Percentiles rank a stretch among this genome's conserved stretches.
These are phyloP conservation scores for Pisolithus sp. DNA, from an alignment of 768 basidiomycete species.

Conservation along the genomic window DNA sequence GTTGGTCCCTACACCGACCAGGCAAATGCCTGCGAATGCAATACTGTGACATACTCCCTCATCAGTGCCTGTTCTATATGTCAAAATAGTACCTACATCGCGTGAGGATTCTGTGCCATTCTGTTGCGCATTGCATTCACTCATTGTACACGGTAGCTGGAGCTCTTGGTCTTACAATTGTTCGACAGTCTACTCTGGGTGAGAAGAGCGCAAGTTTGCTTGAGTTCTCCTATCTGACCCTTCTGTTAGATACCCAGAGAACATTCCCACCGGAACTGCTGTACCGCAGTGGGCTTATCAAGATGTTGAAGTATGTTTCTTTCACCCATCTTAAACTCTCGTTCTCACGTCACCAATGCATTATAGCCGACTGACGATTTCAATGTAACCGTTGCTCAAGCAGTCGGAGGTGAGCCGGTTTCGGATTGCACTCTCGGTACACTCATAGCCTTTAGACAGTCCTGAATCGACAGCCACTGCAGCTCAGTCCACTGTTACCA, in stretches of 20 bases:
- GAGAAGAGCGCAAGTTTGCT: slow-evolving; percentile 13
- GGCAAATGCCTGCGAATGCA: slow-evolving; percentile 43
- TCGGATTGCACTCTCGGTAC: not conserved
- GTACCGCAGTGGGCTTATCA: slow-evolving; percentile 62
- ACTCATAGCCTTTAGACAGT: slow-evolving; percentile 21
- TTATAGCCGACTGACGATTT: slow-evolving; percentile 34
- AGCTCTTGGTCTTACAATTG: slow-evolving; percentile 45
- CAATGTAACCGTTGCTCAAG: slow-evolving; percentile 34
- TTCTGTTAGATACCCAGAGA: slow-evolving; percentile 36
- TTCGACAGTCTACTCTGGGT: slow-evolving; percentile 25
- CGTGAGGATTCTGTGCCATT: slow-evolving; percentile 18
- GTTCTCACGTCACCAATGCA: not conserved
- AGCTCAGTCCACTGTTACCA: slow-evolving; percentile 21
- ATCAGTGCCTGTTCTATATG: slow-evolving; percentile 55
- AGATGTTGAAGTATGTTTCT: slow-evolving; percentile 39
- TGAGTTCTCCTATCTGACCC: not conserved
- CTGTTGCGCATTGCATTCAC: slow-evolving; percentile 1
- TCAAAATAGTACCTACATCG: slow-evolving; percentile 38
- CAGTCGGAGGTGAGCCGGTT: slow-evolving; percentile 17
- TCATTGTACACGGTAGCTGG: slow-evolving; percentile 36
- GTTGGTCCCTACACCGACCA: slow-evolving; percentile 27
- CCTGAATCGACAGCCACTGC: slow-evolving; percentile 40
- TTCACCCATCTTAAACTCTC: not conserved
- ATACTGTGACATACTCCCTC: slow-evolving; percentile 47
- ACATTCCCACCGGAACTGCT: slow-evolving; percentile 42